These are phyloP conservation scores for Mycena capillaripes DNA, from an alignment of 768 basidiomycete species.

Conservation along the genomic window DNA sequence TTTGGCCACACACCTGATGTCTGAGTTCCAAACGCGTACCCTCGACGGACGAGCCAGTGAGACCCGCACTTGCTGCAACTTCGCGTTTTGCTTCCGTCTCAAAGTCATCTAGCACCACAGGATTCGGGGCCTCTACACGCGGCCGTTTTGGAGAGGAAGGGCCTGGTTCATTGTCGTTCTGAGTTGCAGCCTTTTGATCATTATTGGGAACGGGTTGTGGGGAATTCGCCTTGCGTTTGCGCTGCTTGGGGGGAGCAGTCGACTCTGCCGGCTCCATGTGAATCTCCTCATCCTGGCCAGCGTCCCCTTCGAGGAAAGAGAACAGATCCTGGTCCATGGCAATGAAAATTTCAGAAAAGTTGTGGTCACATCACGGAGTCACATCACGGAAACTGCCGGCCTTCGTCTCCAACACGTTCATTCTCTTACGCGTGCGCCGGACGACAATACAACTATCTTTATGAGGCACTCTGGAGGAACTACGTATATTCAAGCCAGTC, in stretches of 20 bases:
- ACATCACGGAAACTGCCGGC: too few species aligned
- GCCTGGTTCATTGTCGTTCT: constrained; percentile 51
- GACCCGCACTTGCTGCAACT: constrained; percentile 88
- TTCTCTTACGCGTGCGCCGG: too few species aligned
- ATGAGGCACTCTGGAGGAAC: neutral
- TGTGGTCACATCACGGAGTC: neutral
- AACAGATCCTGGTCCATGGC: constrained; percentile 72
- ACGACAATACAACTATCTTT: neutral
- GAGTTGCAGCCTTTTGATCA: constrained; percentile 36
- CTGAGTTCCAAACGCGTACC: constrained; percentile 81
- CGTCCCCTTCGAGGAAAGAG: constrained; percentile 75
- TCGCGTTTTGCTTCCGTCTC: constrained; percentile 95
- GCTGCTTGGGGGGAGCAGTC: constrained; percentile 13
- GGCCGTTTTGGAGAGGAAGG: constrained; percentile 68
- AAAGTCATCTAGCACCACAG: constrained; percentile 92
- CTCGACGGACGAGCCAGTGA: constrained; percentile 77
- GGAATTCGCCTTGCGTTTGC: constrained; percentile 29
- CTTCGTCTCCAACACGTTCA: too few species aligned
- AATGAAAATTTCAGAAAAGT: neutral
- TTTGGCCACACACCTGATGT: constrained; percentile 73
- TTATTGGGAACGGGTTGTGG: constrained; percentile 33
- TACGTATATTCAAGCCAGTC: neutral
- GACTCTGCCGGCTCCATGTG: constrained; percentile 39
- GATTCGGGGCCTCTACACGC: constrained; percentile 73
- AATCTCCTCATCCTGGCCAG: constrained; percentile 52